Evolutionary conservation across 306 rosid species (phyloP).

Genomic region (Cucurbita moschata): DNA sequence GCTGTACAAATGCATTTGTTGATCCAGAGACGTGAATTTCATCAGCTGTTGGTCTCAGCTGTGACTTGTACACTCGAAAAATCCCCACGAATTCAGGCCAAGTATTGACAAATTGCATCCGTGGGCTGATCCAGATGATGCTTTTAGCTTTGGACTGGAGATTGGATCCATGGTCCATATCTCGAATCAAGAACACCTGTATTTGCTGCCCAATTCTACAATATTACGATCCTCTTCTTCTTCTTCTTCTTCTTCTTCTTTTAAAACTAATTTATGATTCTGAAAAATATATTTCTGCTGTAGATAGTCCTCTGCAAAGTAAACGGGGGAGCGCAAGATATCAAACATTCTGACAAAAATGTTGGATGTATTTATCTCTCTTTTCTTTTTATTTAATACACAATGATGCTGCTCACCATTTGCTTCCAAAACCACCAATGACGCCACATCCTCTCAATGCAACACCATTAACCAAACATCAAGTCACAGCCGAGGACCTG

Average conservation of each 20-base stretch:
- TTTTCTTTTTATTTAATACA: conserved; percentile 56
- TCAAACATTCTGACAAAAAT: not conserved
- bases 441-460: conserved; percentile 51
- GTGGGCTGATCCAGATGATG: conserved; percentile 22
- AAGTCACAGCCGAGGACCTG: conserved; percentile 49
- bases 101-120: conserved; percentile 30
- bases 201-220: conserved; percentile 1
- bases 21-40: conserved; percentile 74
- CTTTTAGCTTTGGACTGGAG: conserved; percentile 43
- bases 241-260: not conserved
- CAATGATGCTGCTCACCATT: conserved; percentile 88
- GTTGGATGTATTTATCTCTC: not conserved
- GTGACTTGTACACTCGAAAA: conserved; percentile 42
- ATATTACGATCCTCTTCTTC: conserved; percentile 1
- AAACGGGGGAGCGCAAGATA: conserved; percentile 13
- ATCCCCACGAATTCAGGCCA: conserved; percentile 41
- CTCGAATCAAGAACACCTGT: conserved; percentile 31
- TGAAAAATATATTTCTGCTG: conserved; percentile 26
- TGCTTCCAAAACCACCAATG: conserved; percentile 89
- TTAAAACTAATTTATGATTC: not conserved
- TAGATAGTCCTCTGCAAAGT: conserved; percentile 84
- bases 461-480: conserved; percentile 36
- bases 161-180: conserved; percentile 64
- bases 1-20: conserved; percentile 60
- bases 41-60: conserved; percentile 60